Evolutionary conservation across 2,329 filamentous ascomycete species (phyloP).

Genomic region (Alternaria triticina): DNA sequence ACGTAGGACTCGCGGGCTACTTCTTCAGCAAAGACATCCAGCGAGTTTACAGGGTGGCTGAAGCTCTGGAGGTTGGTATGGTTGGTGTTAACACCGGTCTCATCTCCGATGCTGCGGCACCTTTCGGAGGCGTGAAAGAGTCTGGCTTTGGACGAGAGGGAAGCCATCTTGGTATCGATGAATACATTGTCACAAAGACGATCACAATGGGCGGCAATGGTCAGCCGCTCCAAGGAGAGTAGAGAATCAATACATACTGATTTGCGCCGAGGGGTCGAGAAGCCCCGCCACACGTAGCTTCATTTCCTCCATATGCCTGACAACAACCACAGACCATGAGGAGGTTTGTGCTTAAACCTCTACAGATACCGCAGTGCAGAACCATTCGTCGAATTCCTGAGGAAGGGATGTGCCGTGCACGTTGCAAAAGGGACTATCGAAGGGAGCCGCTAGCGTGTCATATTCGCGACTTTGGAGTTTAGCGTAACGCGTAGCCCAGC

Average conservation of each 20-base stretch:
- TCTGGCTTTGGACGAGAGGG: conserved; percentile 61
- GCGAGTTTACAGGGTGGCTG: conserved; percentile 65
- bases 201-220: conserved; percentile 67
- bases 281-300: background rate
- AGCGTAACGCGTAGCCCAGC: background rate
- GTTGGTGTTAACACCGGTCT: conserved; percentile 67
- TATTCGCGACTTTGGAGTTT: background rate
- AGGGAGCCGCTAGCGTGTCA: background rate
- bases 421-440: background rate
- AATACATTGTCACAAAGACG: conserved; percentile 57
- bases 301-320: background rate
- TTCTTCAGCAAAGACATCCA: conserved; percentile 77
- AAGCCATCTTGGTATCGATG: conserved; percentile 57
- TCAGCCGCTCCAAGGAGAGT: conserved; percentile 58
- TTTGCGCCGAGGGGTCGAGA: background rate
- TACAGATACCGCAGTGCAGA: background rate
- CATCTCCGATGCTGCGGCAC: conserved; percentile 56
- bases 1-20: conserved; percentile 92
- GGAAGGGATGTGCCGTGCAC: background rate
- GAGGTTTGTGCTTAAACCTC: background rate
- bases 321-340: background rate
- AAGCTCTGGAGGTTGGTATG: conserved; percentile 83
- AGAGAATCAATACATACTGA: background rate
- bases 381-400: background rate
- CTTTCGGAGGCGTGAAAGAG: conserved; percentile 58